Evolutionary conservation across 306 rosid species (phyloP), one percentile per base, ranked within the genome.

Genomic region (Erythrophleum fordii): DNA sequence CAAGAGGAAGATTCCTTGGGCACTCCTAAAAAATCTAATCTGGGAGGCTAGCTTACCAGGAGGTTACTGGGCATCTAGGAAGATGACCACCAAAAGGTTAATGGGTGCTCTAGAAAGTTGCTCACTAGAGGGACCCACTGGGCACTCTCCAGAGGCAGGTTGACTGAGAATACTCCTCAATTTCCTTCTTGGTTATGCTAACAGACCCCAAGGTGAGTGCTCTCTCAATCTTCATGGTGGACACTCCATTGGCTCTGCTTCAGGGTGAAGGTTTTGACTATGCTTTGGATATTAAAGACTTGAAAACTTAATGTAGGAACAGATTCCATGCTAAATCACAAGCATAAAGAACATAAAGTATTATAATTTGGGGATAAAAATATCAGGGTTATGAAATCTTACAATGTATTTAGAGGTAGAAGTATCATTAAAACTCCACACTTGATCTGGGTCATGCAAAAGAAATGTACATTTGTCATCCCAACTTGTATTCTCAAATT

Each of bases 361-460:
- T 25, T 55, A 72, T 37, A 55, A 72, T 49, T 70, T 75, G 25
- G 5, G 51, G 61, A 69, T 74, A 60, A 65, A 22, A 39, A 85
- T 45, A 79, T 45, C 66, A 46, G 34, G 71, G 73, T 44, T 60
- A 51, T 80, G 80, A 83, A 86, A 86, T 80, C 96, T 84, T 90
- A 95, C 99, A 67, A 93, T 87, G 85, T 93, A 95, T 86, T 89
- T 88, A 71, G 93, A 84, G 28, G 93, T 92, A 53, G 97, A 87
- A 82, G 86, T 62, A 83, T 95, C 99, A 41, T 93, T 90, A 75
- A 85, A 95, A 83, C 93, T 90, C 98, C 98, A 95, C 80, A 75
- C 29, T 75, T 91, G 94, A 68, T 77, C 77, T 48, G 94, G 88
- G 86, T 93, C 98, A 80, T 81, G 89, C 90, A 93, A 85, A 86